phyloP scores from a whole-genome alignment of 306 rosid genomes.

The Macrotyloma uniflorum region DNA sequence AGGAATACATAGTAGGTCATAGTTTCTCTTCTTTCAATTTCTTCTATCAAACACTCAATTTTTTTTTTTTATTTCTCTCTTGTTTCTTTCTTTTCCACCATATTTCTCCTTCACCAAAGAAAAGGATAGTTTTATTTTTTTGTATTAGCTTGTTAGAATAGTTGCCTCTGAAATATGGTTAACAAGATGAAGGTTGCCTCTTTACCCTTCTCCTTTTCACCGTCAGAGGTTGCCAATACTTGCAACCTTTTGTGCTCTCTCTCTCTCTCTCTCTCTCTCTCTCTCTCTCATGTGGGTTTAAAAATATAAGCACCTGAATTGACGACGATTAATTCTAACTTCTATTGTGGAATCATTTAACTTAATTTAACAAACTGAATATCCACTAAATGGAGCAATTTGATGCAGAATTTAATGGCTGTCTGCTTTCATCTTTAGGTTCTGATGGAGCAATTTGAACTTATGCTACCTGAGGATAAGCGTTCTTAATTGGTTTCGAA shows the following conservation, averaged over 20 bases:
- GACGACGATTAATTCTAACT: background rate
- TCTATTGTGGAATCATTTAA: slow-evolving; percentile 16
- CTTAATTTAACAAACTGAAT: slow-evolving; percentile 7
- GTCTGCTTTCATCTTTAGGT: slow-evolving; percentile 34
- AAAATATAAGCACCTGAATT: slow-evolving; percentile 14
- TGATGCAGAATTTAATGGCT: slow-evolving; percentile 39
- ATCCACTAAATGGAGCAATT: slow-evolving; percentile 24
- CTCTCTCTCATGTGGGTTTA: background rate
- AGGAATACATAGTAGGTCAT: too few species aligned
- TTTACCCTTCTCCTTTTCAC: slow-evolving; percentile 25
- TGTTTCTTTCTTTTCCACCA: too few species aligned
- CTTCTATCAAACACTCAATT: too few species aligned
- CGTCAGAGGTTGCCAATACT: slow-evolving; percentile 27
- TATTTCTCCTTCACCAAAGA: too few species aligned
- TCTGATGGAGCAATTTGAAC: slow-evolving; percentile 30
- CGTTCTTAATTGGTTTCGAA: slow-evolving; percentile 22
- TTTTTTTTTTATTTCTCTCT: too few species aligned
- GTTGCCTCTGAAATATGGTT: slow-evolving; percentile 13
- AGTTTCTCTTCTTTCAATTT: too few species aligned
- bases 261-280: background rate
- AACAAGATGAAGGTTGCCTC: slow-evolving; percentile 6
- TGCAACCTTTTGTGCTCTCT: background rate
- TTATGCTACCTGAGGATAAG: slow-evolving; percentile 3
- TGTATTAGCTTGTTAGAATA: slow-evolving; percentile 21
- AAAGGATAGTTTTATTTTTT: slow-evolving; percentile 12